A percentile compares a stretch with the other conserved stretches of the same genome.
These are phyloP conservation scores for Endotrypanum monterogeii DNA, from an alignment of 208 protist genomes.

Conservation along the genomic window DNA sequence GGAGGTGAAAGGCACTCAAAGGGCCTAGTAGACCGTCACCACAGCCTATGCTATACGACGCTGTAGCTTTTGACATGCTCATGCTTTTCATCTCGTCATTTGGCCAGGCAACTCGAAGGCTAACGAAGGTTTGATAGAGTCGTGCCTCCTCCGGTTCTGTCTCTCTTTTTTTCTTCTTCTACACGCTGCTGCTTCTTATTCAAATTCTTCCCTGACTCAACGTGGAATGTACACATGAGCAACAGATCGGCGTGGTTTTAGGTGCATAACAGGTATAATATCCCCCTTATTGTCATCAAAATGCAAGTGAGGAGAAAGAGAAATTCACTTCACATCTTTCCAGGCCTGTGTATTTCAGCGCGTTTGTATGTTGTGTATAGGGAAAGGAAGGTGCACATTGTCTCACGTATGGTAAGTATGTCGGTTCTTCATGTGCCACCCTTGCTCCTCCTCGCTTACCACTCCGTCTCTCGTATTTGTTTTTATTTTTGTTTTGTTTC, in stretches of 20 bases:
- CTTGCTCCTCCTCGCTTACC: background rate
- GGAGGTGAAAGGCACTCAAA: background rate
- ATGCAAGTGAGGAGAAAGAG: background rate
- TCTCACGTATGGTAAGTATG: background rate
- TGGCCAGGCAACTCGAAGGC: background rate
- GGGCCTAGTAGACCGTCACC: background rate
- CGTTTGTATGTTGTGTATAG: background rate
- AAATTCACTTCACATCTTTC: background rate
- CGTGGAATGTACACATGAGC: background rate
- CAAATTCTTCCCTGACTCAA: background rate
- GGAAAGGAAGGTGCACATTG: background rate
- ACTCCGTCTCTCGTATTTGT: background rate
- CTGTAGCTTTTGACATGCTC: background rate
- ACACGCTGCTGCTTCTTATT: background rate
- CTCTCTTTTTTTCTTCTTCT: background rate
- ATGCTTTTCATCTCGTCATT: background rate
- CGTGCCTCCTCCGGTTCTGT: no score
- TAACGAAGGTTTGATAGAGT: background rate
- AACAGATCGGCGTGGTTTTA: background rate
- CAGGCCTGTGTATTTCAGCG: background rate
- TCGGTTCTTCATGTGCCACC: background rate
- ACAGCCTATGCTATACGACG: background rate
- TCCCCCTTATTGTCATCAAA: background rate
- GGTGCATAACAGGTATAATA: background rate
- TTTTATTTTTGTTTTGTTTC: constrained; percentile 16